Evolutionary conservation across 768 basidiomycete species (phyloP).

Genomic region (Boletus edulis): DNA sequence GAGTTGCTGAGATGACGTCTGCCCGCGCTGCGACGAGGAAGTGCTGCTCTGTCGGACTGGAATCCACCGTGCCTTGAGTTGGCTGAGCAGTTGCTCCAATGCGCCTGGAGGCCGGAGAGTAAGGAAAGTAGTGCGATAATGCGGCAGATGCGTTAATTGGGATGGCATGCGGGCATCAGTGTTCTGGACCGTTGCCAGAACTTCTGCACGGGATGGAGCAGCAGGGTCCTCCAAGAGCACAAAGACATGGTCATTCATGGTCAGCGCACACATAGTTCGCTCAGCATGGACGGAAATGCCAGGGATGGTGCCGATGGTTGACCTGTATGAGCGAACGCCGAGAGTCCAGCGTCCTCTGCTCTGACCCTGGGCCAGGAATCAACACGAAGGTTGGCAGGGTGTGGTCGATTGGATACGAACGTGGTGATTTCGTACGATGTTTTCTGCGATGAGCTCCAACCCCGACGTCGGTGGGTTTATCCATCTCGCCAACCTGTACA

Average conservation of each 20-base stretch:
- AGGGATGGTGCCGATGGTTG: constrained; percentile 57
- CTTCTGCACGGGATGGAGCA: constrained; percentile 66
- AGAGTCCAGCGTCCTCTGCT: constrained; percentile 66
- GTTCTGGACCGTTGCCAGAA: constrained; percentile 30
- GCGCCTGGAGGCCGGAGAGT: constrained; percentile 73
- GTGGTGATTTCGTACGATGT: constrained; percentile 69
- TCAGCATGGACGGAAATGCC: constrained; percentile 53
- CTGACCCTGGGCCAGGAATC: constrained; percentile 45
- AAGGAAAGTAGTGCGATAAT: constrained; percentile 75
- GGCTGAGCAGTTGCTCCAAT: constrained; percentile 70
- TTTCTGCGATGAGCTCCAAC: constrained; percentile 63
- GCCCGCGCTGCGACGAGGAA: constrained; percentile 41
- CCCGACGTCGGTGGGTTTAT: constrained; percentile 77
- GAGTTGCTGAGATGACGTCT: constrained; percentile 60
- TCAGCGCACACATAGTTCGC: constrained; percentile 71
- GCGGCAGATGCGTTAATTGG: constrained; percentile 36
- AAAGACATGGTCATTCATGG: constrained; percentile 80
- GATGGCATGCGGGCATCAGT: constrained; percentile 12
- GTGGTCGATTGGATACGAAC: constrained; percentile 34
- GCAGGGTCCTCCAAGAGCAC: constrained; percentile 75
- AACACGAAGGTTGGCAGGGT: constrained; percentile 9
- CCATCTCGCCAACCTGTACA: constrained; percentile 70
- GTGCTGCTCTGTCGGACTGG: constrained; percentile 55
- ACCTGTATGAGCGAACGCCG: constrained; percentile 70
- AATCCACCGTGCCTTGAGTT: constrained; percentile 75